Percentiles rank a stretch among this genome's conserved stretches.
Conservation (phyloP, 1,284 basidiomycete species). For the Rhodotorula mucilaginosa region DNA sequence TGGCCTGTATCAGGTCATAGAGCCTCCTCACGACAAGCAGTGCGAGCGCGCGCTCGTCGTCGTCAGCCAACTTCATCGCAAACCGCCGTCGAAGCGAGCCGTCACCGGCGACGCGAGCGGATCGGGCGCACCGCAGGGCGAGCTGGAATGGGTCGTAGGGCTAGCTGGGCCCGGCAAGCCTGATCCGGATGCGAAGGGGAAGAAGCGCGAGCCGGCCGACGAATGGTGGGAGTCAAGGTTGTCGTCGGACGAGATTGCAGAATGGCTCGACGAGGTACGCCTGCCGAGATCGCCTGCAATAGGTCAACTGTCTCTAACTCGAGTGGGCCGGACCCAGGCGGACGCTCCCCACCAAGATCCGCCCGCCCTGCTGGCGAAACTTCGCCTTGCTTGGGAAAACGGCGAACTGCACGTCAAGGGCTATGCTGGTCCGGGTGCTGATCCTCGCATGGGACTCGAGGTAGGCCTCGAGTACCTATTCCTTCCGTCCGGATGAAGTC, state of each 20-base stretch:
- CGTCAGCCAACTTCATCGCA: constrained; percentile 1
- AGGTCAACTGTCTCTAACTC: background rate
- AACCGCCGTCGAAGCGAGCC: background rate
- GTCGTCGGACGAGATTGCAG: background rate
- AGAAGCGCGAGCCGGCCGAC: background rate
- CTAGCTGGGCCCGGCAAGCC: background rate
- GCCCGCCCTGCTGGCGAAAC: background rate
- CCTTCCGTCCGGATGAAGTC: background rate
- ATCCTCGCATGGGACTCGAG: background rate
- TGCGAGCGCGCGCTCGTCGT: background rate
- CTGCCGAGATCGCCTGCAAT: too few relatives aligned
- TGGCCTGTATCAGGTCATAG: constrained; percentile 1
- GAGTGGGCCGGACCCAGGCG: background rate
- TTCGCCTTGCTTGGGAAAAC: background rate
- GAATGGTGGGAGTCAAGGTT: background rate
- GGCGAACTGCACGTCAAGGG: background rate
- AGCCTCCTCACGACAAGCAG: background rate
- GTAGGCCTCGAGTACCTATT: background rate
- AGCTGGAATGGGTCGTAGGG: background rate
- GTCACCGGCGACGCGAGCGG: background rate
- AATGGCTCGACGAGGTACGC: background rate
- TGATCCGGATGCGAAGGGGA: background rate
- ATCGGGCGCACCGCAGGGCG: background rate
- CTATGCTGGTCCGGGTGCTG: background rate
- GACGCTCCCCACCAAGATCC: background rate